Base-by-base conservation (phyloP, 1,139 yeast species). In the Suhomyces yuchorum region DNA sequence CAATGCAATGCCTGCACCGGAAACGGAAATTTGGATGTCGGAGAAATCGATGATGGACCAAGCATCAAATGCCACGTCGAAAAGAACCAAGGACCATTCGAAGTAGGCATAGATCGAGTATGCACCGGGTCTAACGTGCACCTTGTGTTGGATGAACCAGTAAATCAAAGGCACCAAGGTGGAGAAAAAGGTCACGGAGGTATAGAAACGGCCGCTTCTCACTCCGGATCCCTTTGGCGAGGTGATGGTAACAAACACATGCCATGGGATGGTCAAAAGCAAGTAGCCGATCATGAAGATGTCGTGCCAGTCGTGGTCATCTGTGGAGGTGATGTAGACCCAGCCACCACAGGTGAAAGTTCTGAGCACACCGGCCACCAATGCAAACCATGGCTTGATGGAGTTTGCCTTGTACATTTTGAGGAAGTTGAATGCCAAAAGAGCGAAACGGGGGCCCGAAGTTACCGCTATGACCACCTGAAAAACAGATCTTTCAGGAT, bases 271-370 rank as follows among this genome's bases (percentile, higher is more conserved):
- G 1, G 98, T 92, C 57, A 93, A 76, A 1, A 91, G 80, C 52
- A 93, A 86, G 68, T 93, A 93, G 33, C 86, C 66, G 55, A 93
- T 90, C 99, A 93, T 93, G 66, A 92, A 92, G 45, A 93, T 83
- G 61, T 93, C 98, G 65, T 93, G 99, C 75, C 87, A 85, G 68
- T 92, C 97, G 61, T 92, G 99, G 64, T 93, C 97, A 65, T 93
- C 99, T 1, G 98, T 90, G 8, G 96, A 88, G 1, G 99, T 93
- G 55, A 93, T 87, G 62, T 93, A 93, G 14, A 95, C 96, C 98
- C 98, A 93, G 11, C 98, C 98, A 58, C 99, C 99, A 61, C 99
- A 93, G 1, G 97, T 86, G 49, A 93, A 80, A 0, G 99, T 93
- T 67, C 99, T 81, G 19, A 87, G 50, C 2, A 87, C 51, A 9